Base-by-base conservation (phyloP, 495 filamentous ascomycete genomes). In the Tuber melanosporum region DNA sequence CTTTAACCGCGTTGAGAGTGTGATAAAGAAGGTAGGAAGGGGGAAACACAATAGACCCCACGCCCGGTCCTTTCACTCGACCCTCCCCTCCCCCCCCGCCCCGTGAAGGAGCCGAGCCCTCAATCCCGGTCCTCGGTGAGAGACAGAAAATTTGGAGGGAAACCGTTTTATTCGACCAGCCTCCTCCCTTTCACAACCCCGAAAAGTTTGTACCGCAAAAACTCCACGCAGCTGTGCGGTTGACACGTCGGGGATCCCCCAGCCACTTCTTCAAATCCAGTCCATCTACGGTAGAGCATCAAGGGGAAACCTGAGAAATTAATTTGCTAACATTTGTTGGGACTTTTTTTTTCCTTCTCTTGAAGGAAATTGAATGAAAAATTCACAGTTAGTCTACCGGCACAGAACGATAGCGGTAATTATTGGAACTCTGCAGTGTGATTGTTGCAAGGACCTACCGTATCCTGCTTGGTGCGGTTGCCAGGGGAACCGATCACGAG, bases 401-500 rank as follows among this genome's bases (percentile, higher is more conserved):
- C 5, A 62, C 12, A 57, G 22, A 57, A 57, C n/a, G 8, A 9
- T 62, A 17, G n/a, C n/a, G 14, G 32, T 66, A 3, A 32, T 32
- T 66, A 12, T 66, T 66, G 15, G 26, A 66, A 36, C 57, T 66
- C 2, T 36, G 26, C 15, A 36, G 57, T 32, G 57, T 36, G 57
- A 36, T 36, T 19, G 32, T 66, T 66, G 32, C 26, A 17, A 17
- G 57, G 57, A 6, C 26, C 15, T 9, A 14, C n/a, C 1, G 2
- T 17, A 19, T 36, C 32, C 57, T 17, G 14, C 32, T 36, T 1
- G 12, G 3, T 17, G 26, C 26, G 3, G 57, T 66, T 66, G 57
- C 5, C 57, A 66, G 57, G 57, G 57, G 57, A 66, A 66, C 57
- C 57, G 57, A 15, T 66, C 57, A 66, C 57, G 57, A 66, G 57